These are phyloP conservation scores for Penicillium sp. DNA, from an alignment of 2,329 filamentous ascomycete species.

Conservation along the genomic window DNA sequence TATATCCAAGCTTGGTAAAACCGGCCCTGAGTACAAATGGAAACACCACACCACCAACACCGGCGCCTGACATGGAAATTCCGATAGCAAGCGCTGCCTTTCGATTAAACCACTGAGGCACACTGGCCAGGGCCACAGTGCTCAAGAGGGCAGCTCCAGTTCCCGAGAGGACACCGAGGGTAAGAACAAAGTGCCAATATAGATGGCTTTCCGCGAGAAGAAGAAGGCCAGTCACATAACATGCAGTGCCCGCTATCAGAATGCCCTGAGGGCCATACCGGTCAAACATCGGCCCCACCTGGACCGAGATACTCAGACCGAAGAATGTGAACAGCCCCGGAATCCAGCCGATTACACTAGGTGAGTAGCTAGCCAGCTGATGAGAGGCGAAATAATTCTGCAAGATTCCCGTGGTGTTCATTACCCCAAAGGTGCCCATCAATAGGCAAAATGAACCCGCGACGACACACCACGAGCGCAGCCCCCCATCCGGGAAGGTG, in stretches of 20 bases:
- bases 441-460: conserved; percentile 40
- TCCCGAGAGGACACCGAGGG: conserved; percentile 40
- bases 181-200: conserved; percentile 53
- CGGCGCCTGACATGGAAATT: conserved; percentile 42
- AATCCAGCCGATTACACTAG: conserved; percentile 53
- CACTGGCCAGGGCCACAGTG: conserved; percentile 40
- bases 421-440: conserved; percentile 48
- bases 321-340: conserved; percentile 50
- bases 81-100: conserved; percentile 42
- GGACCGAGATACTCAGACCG: conserved; percentile 46
- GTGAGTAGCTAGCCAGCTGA: conserved; percentile 46
- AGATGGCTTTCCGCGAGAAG: conserved; percentile 48
- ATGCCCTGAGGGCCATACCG: conserved; percentile 48
- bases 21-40: conserved; percentile 38
- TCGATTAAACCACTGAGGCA: conserved; percentile 45
- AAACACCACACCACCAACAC: conserved; percentile 40
- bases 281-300: conserved; percentile 53
- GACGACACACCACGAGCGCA: conserved; percentile 39
- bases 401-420: conserved; percentile 52
- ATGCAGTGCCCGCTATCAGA: conserved; percentile 39
- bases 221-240: conserved; percentile 45
- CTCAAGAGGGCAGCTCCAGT: conserved; percentile 39
- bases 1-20: conserved; percentile 38
- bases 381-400: conserved; percentile 49
- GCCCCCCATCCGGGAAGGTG: conserved; percentile 37